Evolutionary conservation across 2,329 filamentous ascomycete species (phyloP), one percentile per base, ranked within the genome.

Genomic region (Verticillium albo-atrum): DNA sequence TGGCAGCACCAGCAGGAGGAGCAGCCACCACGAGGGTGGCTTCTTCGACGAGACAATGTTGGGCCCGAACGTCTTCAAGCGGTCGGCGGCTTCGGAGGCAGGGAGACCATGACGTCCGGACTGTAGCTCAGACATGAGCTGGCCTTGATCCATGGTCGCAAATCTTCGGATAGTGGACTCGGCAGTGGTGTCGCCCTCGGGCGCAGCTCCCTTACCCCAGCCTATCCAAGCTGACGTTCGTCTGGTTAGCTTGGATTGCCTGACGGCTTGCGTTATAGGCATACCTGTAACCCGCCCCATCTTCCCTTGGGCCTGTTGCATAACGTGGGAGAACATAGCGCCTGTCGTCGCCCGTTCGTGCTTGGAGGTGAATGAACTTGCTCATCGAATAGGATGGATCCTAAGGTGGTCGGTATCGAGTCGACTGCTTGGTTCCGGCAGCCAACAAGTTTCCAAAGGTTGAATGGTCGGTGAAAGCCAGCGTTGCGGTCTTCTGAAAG

Each of bases 11-110:
- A 58, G 63, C n/a, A 69, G 60, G 9, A 69, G 61, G 6, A 68
- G 67, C 57, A 66, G 58, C 52, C 68, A 63, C 67, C 67, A 68
- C 17, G 67, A 68, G 2, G 68, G 68, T 2, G 68, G 61, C 52
- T 61, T 64, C 55, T 67, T 66, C 51, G 66, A 68, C 4, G 64
- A 64, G 28, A 69, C 56, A 15, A 66, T 55, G 50, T 69, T 69
- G 14, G 63, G 57, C 30, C 68, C 68, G 54, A 64, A 63, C 58
- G 64, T 58, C 20, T 54, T 59, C 9, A 66, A 62, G 55, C 68
- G 68, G 28, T 52, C 42, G 27, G 58, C 59, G 27, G 65, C 68
- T 58, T 69, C 66, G 9, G 55, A 37, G 17, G 57, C 61, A 3
- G 65, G 62, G n/a, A 69, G 61, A 27, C 68, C 68, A 17, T 67